phyloP scores from a whole-genome alignment of 345 rosid genomes.

The Salix udensis region DNA sequence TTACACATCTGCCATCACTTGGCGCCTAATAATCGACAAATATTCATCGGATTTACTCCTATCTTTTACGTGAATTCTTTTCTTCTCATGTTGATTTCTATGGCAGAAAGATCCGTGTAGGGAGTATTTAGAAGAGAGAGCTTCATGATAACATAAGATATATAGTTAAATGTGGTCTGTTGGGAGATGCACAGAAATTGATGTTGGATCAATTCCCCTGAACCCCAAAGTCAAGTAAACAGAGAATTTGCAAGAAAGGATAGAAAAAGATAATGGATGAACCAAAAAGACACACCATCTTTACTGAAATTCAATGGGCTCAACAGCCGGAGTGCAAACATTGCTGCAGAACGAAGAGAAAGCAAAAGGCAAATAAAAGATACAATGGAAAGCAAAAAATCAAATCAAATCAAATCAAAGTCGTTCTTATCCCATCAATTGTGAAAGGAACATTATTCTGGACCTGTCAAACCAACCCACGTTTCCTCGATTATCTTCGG shows the following conservation, averaged over 20 bases:
- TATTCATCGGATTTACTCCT: too few species aligned
- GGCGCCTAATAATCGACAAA: too few species aligned
- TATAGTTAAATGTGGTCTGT: too few species aligned
- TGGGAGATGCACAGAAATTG: background rate
- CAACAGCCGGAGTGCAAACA: constrained; percentile 13
- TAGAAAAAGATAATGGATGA: background rate
- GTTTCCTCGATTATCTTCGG: background rate
- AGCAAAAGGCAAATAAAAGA: background rate
- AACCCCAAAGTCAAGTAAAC: background rate
- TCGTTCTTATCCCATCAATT: constrained; percentile 10
- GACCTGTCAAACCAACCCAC: constrained; percentile 1
- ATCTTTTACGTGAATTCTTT: too few species aligned
- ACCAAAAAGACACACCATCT: constrained; percentile 7
- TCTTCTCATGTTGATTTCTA: too few species aligned
- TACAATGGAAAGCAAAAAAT: background rate
- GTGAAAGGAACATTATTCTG: constrained; percentile 26
- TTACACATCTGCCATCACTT: too few species aligned
- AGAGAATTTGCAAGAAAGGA: background rate
- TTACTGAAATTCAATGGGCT: constrained; percentile 20
- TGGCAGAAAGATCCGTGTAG: too few species aligned
- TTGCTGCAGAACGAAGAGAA: background rate
- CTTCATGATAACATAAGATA: too few species aligned
- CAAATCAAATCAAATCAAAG: constrained; percentile 2
- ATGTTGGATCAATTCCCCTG: background rate
- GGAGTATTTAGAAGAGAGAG: too few species aligned